Conservation (phyloP, 345 rosid species). For the Gossypium rotundifolium region DNA sequence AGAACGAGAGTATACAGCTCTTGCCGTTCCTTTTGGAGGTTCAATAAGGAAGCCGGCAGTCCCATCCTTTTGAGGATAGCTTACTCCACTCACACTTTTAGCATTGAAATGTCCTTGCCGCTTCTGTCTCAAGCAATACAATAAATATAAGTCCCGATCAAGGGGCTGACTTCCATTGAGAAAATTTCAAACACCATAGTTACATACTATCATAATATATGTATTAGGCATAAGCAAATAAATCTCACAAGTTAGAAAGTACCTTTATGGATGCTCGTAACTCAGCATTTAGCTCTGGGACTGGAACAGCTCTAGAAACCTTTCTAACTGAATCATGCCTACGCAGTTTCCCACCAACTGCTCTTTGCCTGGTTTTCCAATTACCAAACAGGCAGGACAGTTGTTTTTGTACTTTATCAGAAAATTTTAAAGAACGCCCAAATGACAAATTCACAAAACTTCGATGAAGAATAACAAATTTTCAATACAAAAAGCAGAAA, state of each 20-base stretch:
- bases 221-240: background rate
- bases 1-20: constrained; percentile 21
- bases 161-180: background rate
- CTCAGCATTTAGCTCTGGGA: background rate
- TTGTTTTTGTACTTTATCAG: background rate
- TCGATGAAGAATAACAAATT: background rate
- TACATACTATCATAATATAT: background rate
- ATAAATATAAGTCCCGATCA: background rate
- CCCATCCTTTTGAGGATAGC: constrained; percentile 38
- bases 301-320: constrained; percentile 10
- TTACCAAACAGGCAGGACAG: constrained; percentile 4
- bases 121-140: constrained; percentile 35
- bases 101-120: constrained; percentile 33
- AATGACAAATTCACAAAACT: no score
- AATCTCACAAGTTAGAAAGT: constrained; percentile 1
- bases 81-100: constrained; percentile 32
- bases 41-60: constrained; percentile 45
- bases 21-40: constrained; percentile 31
- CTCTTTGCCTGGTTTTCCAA: constrained; percentile 22
- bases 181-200: background rate
- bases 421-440: background rate
- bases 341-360: constrained; percentile 28
- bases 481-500: background rate
- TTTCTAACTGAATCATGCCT: constrained; percentile 27
- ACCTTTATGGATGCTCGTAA: constrained; percentile 22